Base-by-base conservation (phyloP, 129 eudicot species). In the Kitagawia praeruptora region DNA sequence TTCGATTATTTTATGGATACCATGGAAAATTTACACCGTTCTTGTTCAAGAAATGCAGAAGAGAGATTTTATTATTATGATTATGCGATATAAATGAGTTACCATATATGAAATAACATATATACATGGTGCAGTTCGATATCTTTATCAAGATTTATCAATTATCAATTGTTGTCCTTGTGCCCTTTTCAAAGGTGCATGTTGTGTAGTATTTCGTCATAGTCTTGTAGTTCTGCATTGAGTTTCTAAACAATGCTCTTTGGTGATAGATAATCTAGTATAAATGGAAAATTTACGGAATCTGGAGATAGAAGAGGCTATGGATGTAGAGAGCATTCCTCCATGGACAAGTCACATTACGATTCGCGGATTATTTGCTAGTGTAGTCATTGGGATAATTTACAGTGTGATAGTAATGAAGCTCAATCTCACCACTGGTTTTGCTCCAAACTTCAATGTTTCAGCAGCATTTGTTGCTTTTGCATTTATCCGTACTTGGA, bases 401-500 rank as follows among this genome's bases (percentile, higher is more conserved):
- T 94, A 88, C 64, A 94, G 98, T 85, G 91, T 94, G 70, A 88
- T 95, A 27, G 91, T 90, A 6, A 95, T 87, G 98, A 92, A 95
- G 89, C 92, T 95, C 4, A 92, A 89, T 84, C 88, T 95, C 25
- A 95, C 98, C 21, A 92, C 94, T 46, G 98, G 98, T 5, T 87
- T 95, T 56, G 94, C 87, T 8, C 98, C 98, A 0, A 95, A 95
- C 78, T 85, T 95, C 39, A 95, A 95, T 75, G 98, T 95, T 12
- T 92, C 98, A 7, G 98, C 97, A 61, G 98, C 98, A 23, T 91
- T 95, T 37, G 86, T 95, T 77, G 98, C 98, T 8, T 95, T 86
- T 49, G 93, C 92, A 70, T 84, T 92, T 54, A 86, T 95, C 15
- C 75, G 82, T 47, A 77, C 93, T 31, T 95, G 98, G 98, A 92